A percentile compares a stretch with the other conserved stretches of the same genome.
Evolutionary conservation across 2,329 filamentous ascomycete genomes (phyloP).

Genomic region (Zymoseptoria crescenta): DNA sequence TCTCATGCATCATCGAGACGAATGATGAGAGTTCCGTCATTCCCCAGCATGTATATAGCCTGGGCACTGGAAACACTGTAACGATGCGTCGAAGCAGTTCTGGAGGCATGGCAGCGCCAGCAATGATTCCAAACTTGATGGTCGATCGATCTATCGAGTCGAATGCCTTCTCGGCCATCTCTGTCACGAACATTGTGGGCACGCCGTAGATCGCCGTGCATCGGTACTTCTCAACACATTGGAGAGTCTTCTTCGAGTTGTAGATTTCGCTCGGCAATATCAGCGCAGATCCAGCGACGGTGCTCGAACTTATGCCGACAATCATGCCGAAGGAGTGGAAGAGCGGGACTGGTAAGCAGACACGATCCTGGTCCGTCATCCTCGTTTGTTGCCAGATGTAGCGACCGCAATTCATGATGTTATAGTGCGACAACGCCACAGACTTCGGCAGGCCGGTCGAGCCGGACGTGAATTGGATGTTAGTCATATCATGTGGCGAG

Average conservation of each 20-base stretch:
- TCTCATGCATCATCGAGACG: constrained; percentile 25
- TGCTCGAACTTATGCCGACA: constrained; percentile 21
- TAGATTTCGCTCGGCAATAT: constrained; percentile 71
- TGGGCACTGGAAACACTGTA: constrained; percentile 63
- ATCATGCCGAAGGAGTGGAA: constrained; percentile 85
- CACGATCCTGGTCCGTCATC: constrained; percentile 48
- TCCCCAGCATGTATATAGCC: constrained; percentile 52
- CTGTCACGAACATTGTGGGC: constrained; percentile 73
- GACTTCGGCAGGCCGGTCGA: constrained; percentile 64
- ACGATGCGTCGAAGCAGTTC: constrained; percentile 65
- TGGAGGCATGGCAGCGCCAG: constrained; percentile 67
- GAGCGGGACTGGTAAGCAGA: constrained; percentile 75
- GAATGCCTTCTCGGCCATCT: constrained; percentile 22
- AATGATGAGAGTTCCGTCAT: constrained; percentile 53
- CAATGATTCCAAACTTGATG: constrained; percentile 50
- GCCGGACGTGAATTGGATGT: constrained; percentile 50
- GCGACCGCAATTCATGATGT: constrained; percentile 24
- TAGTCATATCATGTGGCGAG: constrained; percentile 25
- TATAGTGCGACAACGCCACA: constrained; percentile 50
- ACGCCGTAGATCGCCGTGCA: constrained; percentile 71
- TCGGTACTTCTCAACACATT: constrained; percentile 40
- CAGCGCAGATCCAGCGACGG: constrained; percentile 54
- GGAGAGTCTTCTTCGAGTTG: constrained; percentile 18
- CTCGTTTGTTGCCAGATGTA: constrained; percentile 24
- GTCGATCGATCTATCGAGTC: constrained; percentile 18